Percentiles rank a stretch among this genome's conserved stretches.
Evolutionary conservation across 2,329 filamentous ascomycete species (phyloP).

Genomic region (Aspergillus sp.): DNA sequence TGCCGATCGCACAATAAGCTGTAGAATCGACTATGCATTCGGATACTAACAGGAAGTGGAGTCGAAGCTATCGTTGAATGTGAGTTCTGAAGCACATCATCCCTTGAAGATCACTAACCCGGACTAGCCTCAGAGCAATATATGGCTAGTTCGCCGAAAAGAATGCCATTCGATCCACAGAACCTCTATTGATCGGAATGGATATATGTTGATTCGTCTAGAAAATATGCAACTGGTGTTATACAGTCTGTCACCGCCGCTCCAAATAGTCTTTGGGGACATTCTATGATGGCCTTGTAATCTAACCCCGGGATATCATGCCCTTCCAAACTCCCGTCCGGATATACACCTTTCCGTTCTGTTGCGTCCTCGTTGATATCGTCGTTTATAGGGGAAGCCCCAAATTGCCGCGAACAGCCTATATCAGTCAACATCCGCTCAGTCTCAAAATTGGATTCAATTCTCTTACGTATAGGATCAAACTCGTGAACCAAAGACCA

Average conservation of each 20-base stretch:
- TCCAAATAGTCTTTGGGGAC: slow-evolving; percentile 4
- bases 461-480: too few species aligned
- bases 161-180: too few species aligned
- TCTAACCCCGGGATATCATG: neutral
- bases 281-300: slow-evolving; percentile 6
- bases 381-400: slow-evolving; percentile 7
- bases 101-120: too few species aligned
- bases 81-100: neutral
- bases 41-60: neutral
- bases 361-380: neutral
- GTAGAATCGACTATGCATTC: too few species aligned
- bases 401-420: neutral
- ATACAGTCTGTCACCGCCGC: neutral
- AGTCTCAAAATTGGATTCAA: neutral
- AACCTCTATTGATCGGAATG: neutral
- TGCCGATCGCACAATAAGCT: too few species aligned
- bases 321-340: neutral
- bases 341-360: slow-evolving; percentile 3
- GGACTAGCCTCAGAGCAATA: too few species aligned
- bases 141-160: too few species aligned
- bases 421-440: neutral
- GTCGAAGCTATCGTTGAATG: neutral
- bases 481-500: neutral
- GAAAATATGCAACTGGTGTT: neutral
- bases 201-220: neutral